Evolutionary conservation across 257 asterid genomes (phyloP).

Genomic region (Solanum chiquidenum): DNA sequence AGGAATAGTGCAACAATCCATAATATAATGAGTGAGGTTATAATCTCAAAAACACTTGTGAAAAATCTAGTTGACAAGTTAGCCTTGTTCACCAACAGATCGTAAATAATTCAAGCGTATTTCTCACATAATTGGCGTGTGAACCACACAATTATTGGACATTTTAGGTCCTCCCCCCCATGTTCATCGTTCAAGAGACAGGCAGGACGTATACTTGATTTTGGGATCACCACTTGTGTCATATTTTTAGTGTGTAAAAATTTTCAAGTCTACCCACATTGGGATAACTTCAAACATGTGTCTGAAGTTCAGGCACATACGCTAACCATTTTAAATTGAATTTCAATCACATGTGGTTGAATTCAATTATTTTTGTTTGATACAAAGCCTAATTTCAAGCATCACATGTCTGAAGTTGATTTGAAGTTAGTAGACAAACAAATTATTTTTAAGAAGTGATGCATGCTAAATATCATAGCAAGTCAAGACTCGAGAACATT

Average conservation of each 20-base stretch:
- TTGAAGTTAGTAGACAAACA: background rate
- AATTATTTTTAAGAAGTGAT: background rate
- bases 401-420: background rate
- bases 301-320: background rate
- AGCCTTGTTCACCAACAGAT: background rate
- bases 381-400: background rate
- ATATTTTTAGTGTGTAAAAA: too few species aligned
- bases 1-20: background rate
- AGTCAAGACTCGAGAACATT: too few species aligned
- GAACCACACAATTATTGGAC: background rate
- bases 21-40: background rate
- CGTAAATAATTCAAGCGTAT: background rate
- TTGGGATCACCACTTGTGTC: background rate
- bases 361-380: background rate
- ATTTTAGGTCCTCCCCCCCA: background rate
- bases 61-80: background rate
- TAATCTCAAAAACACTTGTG: background rate
- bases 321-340: background rate
- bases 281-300: background rate
- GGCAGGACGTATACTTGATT: background rate
- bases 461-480: background rate
- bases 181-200: background rate
- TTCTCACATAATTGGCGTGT: background rate
- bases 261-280: too few species aligned
- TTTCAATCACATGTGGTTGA: background rate